Conservation (phyloP, 2,329 filamentous ascomycete genomes). For the Talaromyces sp. region DNA sequence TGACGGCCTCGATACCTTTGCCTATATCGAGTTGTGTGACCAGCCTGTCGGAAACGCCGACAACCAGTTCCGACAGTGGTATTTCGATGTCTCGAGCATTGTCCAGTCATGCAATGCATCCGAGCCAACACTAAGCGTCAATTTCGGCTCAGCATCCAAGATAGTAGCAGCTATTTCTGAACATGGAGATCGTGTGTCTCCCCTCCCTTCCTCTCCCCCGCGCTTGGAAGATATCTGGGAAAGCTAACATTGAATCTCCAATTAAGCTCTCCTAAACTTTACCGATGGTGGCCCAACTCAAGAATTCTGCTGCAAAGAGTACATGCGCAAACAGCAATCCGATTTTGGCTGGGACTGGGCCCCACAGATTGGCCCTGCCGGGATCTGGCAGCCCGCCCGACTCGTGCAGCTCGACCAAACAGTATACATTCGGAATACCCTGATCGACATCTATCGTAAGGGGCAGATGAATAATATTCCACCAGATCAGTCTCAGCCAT, state of each 20-base stretch:
- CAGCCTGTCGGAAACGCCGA: conserved; percentile 53
- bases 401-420: conserved; percentile 47
- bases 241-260: conserved; percentile 34
- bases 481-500: conserved; percentile 53
- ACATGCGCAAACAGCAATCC: conserved; percentile 57
- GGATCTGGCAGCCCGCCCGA: conserved; percentile 58
- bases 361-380: conserved; percentile 56
- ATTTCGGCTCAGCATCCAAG: conserved; percentile 55
- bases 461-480: conserved; percentile 57
- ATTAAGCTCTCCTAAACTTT: not conserved
- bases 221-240: conserved; percentile 29
- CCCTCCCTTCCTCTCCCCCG: not conserved
- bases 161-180: conserved; percentile 52
- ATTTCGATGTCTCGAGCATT: conserved; percentile 51
- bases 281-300: conserved; percentile 27
- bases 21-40: conserved; percentile 53
- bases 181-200: conserved; percentile 18
- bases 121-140: conserved; percentile 42
- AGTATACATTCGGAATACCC: conserved; percentile 48
- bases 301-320: conserved; percentile 54
- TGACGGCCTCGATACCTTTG: conserved; percentile 60
- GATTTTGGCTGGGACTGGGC: conserved; percentile 66
- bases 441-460: conserved; percentile 55
- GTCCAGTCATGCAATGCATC: conserved; percentile 37
- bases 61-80: conserved; percentile 61